Conservation (phyloP, 2,329 filamentous ascomycete species). For the Talaromyces sp. region DNA sequence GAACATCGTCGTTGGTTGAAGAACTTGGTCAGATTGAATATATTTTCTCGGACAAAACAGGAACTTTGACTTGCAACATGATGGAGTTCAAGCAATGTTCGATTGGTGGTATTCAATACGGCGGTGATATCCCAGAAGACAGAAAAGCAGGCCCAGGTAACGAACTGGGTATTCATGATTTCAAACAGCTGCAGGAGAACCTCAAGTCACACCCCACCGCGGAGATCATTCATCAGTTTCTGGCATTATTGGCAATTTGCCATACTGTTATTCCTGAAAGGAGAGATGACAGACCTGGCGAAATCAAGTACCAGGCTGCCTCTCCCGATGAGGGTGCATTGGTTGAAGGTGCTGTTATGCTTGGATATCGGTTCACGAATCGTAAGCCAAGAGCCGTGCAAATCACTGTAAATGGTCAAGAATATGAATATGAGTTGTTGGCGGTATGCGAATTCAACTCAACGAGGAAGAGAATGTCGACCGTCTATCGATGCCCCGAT, state of each 20-base stretch:
- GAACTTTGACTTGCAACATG: slow-evolving; percentile 93
- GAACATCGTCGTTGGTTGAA: slow-evolving; percentile 93
- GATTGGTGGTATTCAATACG: slow-evolving; percentile 90
- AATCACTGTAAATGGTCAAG: slow-evolving; percentile 67
- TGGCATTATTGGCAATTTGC: slow-evolving; percentile 79
- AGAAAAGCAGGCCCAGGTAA: slow-evolving; percentile 65
- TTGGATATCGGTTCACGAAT: slow-evolving; percentile 87
- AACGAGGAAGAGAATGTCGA: slow-evolving; percentile 93
- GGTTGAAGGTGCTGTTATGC: slow-evolving; percentile 77
- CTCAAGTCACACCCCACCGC: slow-evolving; percentile 55
- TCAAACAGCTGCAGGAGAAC: slow-evolving; percentile 68
- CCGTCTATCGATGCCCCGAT: slow-evolving; percentile 93
- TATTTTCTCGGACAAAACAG: slow-evolving; percentile 97
- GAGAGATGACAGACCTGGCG: slow-evolving; percentile 66
- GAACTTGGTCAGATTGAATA: slow-evolving; percentile 98
- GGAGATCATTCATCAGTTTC: slow-evolving; percentile 72
- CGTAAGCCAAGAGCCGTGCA: slow-evolving; percentile 85
- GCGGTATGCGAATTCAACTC: slow-evolving; percentile 99
- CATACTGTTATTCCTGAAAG: slow-evolving; percentile 96
- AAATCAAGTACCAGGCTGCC: slow-evolving; percentile 96
- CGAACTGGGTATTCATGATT: slow-evolving; percentile 78
- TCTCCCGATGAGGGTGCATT: slow-evolving; percentile 97
- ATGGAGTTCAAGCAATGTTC: slow-evolving; percentile 98
- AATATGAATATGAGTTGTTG: slow-evolving; percentile 80
- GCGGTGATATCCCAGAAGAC: slow-evolving; percentile 87